A percentile compares a stretch with the other conserved stretches of the same genome.
Conservation (phyloP, 805 yeast species). For the Blastobotrys muscicola region DNA sequence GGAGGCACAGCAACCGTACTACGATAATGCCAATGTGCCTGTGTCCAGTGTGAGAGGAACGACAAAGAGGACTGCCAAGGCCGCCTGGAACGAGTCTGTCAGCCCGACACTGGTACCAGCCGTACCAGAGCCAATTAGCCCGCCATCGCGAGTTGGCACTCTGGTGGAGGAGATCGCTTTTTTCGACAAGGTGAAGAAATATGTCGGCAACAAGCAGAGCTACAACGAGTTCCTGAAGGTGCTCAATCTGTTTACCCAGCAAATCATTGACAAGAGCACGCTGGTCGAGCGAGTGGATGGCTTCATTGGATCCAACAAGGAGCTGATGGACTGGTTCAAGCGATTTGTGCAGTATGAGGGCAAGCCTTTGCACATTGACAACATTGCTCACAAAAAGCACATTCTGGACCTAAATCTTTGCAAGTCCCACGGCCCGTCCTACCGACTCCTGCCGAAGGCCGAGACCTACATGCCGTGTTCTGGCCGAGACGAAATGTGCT, state of each 20-base stretch:
- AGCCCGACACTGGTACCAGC: constrained; percentile 71
- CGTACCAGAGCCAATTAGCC: constrained; percentile 67
- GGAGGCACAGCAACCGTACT: constrained; percentile 7
- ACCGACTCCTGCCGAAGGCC: constrained; percentile 82
- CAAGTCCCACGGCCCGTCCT: constrained; percentile 92
- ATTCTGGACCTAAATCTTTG: constrained; percentile 82
- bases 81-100: constrained; percentile 5
- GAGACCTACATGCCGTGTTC: constrained; percentile 96
- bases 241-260: constrained; percentile 80
- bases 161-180: constrained; percentile 79
- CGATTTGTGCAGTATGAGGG: constrained; percentile 83
- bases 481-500: constrained; percentile 97
- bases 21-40: constrained; percentile 8
- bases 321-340: constrained; percentile 85
- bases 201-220: constrained; percentile 77
- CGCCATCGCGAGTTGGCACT: constrained; percentile 44
- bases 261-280: constrained; percentile 73
- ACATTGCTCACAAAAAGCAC: constrained; percentile 79
- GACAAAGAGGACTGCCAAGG: constrained; percentile 3
- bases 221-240: constrained; percentile 89
- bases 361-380: constrained; percentile 78
- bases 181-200: constrained; percentile 85
- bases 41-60: constrained; percentile 17
- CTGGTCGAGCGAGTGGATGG: constrained; percentile 77
- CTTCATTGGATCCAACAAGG: constrained; percentile 73